phyloP scores from a whole-genome alignment of 768 basidiomycete genomes.

The Wakefieldia striispora region DNA sequence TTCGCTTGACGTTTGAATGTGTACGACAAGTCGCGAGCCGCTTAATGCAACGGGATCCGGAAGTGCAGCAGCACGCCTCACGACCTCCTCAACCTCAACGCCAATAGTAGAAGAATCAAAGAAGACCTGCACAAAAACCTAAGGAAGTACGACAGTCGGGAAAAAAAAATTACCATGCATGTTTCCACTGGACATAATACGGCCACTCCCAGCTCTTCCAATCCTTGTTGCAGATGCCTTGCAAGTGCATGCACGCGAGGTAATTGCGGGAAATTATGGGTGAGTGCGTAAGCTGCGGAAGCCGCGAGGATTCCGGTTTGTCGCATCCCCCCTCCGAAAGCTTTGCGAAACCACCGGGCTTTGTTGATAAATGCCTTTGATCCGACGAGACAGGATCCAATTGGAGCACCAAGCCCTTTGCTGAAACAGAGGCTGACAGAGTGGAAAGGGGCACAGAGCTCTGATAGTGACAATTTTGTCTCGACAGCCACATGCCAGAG shows the following conservation, averaged over 20 bases:
- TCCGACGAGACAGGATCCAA: slow-evolving; percentile 85
- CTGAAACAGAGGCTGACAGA: slow-evolving; percentile 91
- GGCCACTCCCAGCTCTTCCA: slow-evolving; percentile 69
- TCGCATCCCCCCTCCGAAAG: slow-evolving; percentile 94
- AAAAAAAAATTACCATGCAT: slow-evolving; percentile 70
- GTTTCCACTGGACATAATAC: slow-evolving; percentile 79
- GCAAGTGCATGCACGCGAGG: slow-evolving; percentile 74
- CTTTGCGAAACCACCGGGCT: slow-evolving; percentile 88
- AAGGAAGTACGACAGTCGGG: background rate
- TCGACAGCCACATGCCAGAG: slow-evolving; percentile 95
- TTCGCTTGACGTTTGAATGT: slow-evolving; percentile 76
- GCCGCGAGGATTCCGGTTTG: slow-evolving; percentile 87
- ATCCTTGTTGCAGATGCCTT: slow-evolving; percentile 61
- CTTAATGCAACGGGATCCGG: slow-evolving; percentile 66
- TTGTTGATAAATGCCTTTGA: slow-evolving; percentile 69
- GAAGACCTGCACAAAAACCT: slow-evolving; percentile 55
- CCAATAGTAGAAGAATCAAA: slow-evolving; percentile 77
- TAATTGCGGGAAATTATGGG: slow-evolving; percentile 77
- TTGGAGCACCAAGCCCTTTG: slow-evolving; percentile 91
- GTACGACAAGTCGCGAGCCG: slow-evolving; percentile 81
- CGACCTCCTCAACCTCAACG: slow-evolving; percentile 64
- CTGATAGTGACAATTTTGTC: slow-evolving; percentile 61
- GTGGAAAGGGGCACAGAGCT: slow-evolving; percentile 88
- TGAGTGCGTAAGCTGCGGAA: slow-evolving; percentile 81
- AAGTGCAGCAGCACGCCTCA: slow-evolving; percentile 57